Evolutionary conservation across 1,284 basidiomycete species (phyloP), one percentile per base, ranked within the genome.

Genomic region (Marasmius sp.): DNA sequence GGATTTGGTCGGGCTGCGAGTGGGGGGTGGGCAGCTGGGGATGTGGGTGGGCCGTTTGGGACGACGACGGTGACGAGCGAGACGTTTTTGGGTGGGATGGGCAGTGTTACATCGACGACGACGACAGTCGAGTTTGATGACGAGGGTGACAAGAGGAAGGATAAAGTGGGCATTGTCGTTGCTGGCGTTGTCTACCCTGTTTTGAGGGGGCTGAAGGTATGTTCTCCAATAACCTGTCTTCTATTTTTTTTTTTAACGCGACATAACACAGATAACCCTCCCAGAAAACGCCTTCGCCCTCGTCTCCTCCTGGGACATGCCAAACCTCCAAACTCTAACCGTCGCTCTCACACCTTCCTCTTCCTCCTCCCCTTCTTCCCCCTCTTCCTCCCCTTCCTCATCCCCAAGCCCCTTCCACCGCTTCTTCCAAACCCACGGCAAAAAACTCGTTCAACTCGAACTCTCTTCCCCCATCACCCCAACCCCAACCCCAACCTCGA

Each of bases 271-370:
- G 45, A n/a, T 47, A 47, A 47, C 45, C 45, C 45, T 47, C 20
- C 45, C 45, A 14, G 45, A 47, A 47, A 8, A 16, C 9, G 20
- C 45, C 6, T 47, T 47, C 45, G n/a, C 8, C 45, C 16, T 47
- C 8, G 8, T 47, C 11, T 47, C 45, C 45, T 47, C 45, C 45
- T 47, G 45, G 52, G 73, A 76, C 65, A 85, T 90, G 81, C 89
- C 88, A 1, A 68, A 66, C 12, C 78, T 91, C 50, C 76, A 75
- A 39, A 85, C 88, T 68, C 80, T 91, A 18, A 87, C 82, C 9
- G 85, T 91, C 20, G 76, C 89, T 37, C 85, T 85, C 5, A 83
- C 86, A 18, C 88, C 91, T 71, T 90, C 88, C 68, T 88, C 91
- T 71, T 90, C 88, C 68, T 88, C 88, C 67, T 82, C 85, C 16